Evolutionary conservation across 805 yeast species (phyloP).

Genomic region (Kluyveromyces siamensis): DNA sequence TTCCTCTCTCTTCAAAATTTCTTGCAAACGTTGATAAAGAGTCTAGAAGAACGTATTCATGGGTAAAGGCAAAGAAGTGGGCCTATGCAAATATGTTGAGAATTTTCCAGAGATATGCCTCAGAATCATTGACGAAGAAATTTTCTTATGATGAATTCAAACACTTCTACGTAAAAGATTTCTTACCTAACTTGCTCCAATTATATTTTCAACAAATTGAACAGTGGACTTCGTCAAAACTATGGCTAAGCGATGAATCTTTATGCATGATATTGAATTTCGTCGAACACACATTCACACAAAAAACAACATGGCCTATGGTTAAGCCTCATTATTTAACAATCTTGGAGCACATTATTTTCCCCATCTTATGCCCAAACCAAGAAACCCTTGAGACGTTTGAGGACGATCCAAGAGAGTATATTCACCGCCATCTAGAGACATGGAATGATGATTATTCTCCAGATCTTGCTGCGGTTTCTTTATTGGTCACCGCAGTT

Average conservation of each 20-base stretch:
- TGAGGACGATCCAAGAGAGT: slow-evolving; percentile 84
- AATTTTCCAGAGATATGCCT: slow-evolving; percentile 62
- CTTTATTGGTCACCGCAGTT: slow-evolving; percentile 62
- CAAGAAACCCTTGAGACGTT: slow-evolving; percentile 62
- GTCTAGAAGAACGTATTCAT: slow-evolving; percentile 48
- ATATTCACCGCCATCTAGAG: slow-evolving; percentile 65
- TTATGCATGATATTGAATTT: slow-evolving; percentile 59
- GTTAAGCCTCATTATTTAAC: slow-evolving; percentile 58
- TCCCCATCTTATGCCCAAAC: slow-evolving; percentile 65
- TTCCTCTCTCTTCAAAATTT: slow-evolving; percentile 35
- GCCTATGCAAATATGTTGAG: slow-evolving; percentile 69
- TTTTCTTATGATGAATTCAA: slow-evolving; percentile 56
- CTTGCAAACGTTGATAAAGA: slow-evolving; percentile 40
- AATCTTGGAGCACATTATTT: slow-evolving; percentile 61
- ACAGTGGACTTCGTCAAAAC: slow-evolving; percentile 54
- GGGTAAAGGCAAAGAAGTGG: slow-evolving; percentile 84
- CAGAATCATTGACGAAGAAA: slow-evolving; percentile 36
- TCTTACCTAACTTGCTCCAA: slow-evolving; percentile 65
- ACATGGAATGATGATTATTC: slow-evolving; percentile 51
- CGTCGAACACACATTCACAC: slow-evolving; percentile 49
- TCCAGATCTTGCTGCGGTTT: slow-evolving; percentile 74
- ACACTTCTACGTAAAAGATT: slow-evolving; percentile 41
- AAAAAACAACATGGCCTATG: slow-evolving; percentile 55
- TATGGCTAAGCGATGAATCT: slow-evolving; percentile 65
- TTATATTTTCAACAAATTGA: slow-evolving; percentile 60